Evolutionary conservation across 192 early-diverging fungal genomes (phyloP).

Genomic region (Piromyces sp.): DNA sequence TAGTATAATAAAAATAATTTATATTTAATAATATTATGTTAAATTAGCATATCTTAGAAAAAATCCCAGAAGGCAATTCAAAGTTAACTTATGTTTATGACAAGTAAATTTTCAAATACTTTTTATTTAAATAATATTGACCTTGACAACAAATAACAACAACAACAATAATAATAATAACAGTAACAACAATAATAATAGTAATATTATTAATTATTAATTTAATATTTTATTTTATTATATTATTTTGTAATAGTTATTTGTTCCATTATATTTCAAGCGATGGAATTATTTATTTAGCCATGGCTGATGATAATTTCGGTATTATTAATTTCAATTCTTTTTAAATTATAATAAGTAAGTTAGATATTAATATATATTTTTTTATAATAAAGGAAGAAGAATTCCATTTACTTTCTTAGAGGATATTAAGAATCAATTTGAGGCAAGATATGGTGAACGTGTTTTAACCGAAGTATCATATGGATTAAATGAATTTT

Average conservation of each 20-base stretch:
- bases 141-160: too few species aligned
- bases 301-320: conserved; percentile 61
- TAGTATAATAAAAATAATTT: too few species aligned
- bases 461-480: conserved; percentile 35
- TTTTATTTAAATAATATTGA: too few species aligned
- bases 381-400: conserved; percentile 27
- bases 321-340: conserved; percentile 4
- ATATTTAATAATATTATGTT: too few species aligned
- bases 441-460: conserved; percentile 33
- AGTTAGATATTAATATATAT: too few species aligned
- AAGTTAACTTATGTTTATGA: conserved; percentile 88
- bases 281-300: conserved; percentile 66
- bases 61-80: conserved; percentile 77
- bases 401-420: conserved; percentile 80
- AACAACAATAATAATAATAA: too few species aligned
- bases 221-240: too few species aligned
- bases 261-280: conserved; percentile 80
- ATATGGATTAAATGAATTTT: conserved; percentile 69
- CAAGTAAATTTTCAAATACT: too few species aligned
- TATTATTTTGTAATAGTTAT: too few species aligned
- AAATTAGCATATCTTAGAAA: conserved; percentile 72
- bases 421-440: conserved; percentile 55
- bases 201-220: too few species aligned
- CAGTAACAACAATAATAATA: too few species aligned
- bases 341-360: too few species aligned